These are phyloP conservation scores for Pseudogymnoascus sp. DNA, from an alignment of 2,329 filamentous ascomycete species.

Conservation along the genomic window DNA sequence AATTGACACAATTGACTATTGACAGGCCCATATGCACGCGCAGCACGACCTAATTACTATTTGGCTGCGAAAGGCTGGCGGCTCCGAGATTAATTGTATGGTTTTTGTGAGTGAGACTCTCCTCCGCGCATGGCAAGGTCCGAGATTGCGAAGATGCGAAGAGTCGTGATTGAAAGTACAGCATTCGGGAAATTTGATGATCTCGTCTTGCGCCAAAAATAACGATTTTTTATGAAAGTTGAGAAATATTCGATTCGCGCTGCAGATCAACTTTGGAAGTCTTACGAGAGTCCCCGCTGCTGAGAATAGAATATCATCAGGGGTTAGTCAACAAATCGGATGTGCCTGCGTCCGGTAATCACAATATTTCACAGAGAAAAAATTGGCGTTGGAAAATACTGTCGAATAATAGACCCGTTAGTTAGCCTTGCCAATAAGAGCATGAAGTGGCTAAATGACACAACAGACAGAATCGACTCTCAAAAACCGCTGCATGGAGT, in stretches of 20 bases:
- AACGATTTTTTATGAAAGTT: slow-evolving; percentile 1
- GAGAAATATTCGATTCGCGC: slow-evolving; percentile 1
- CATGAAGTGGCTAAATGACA: slow-evolving; percentile 6
- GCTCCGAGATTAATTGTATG: background rate
- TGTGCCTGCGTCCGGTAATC: background rate
- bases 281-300: slow-evolving; percentile 5
- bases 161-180: background rate
- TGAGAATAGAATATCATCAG: background rate
- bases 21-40: background rate
- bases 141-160: background rate
- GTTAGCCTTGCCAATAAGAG: background rate
- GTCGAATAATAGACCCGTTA: background rate
- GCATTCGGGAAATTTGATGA: slow-evolving; percentile 1
- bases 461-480: background rate
- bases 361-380: background rate
- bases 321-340: background rate
- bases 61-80: background rate
- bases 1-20: too few relatives aligned
- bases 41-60: background rate
- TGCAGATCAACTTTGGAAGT: background rate
- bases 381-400: background rate
- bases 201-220: background rate
- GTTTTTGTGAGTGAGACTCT: background rate
- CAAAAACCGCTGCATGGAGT: background rate
- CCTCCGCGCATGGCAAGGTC: background rate